Conservation (phyloP, 345 rosid genomes). For the Brassica napus region DNA sequence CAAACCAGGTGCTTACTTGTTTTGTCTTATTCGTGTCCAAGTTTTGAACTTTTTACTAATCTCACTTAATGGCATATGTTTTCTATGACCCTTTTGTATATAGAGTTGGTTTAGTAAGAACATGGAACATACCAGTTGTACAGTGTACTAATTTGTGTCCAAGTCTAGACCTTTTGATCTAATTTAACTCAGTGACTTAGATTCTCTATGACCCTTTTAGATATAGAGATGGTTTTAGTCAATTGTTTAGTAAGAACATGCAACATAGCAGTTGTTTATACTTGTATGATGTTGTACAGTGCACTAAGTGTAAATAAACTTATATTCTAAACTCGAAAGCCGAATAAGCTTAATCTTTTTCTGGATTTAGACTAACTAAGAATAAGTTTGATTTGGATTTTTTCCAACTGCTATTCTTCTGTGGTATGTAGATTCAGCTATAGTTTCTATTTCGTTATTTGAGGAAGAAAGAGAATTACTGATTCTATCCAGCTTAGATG, state of each 20-base stretch:
- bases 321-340: not conserved
- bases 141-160: not conserved
- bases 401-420: not conserved
- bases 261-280: not conserved
- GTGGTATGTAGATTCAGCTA: not conserved
- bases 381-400: not conserved
- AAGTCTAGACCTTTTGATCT: not conserved
- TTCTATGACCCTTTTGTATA: not conserved
- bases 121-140: not conserved
- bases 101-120: not conserved
- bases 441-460: not conserved
- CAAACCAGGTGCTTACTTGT: constrained; percentile 49
- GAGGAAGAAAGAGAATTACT: not conserved
- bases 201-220: not conserved
- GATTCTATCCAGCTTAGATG: not conserved
- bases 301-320: not conserved
- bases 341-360: not conserved
- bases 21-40: constrained; percentile 5
- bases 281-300: not conserved
- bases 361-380: not conserved
- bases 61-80: not conserved
- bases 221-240: not conserved
- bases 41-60: not conserved
- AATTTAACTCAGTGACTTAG: not conserved
- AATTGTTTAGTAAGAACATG: not conserved